These are phyloP conservation scores for Trypanosoma platydactyli DNA, from an alignment of 208 protist genomes.

Conservation along the genomic window DNA sequence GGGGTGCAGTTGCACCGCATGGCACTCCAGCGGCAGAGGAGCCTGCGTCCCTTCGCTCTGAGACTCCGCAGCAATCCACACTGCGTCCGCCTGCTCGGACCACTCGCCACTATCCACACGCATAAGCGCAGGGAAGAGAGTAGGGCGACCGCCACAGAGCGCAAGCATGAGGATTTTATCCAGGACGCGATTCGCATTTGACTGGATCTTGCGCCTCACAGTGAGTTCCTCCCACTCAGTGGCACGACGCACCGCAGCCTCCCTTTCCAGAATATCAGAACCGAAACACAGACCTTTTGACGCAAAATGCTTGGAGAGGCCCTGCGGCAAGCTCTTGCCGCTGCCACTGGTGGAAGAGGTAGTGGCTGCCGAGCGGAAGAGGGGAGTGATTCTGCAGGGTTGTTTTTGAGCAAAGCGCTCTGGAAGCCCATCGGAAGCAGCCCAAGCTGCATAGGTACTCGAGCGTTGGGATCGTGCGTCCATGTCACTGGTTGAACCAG, in stretches of 20 bases:
- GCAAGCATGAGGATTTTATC: slow-evolving; percentile 22
- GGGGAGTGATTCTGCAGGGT: neutral
- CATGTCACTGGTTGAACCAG: neutral
- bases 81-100: neutral
- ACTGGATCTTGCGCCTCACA: slow-evolving; percentile 5
- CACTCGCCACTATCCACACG: neutral
- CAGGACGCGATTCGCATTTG: neutral
- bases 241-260: neutral
- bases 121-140: neutral
- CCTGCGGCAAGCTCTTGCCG: too few relatives aligned
- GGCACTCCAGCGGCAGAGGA: neutral
- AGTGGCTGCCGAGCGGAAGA: too few relatives aligned
- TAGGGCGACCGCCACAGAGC: neutral
- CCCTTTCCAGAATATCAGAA: neutral
- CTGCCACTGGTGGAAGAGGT: too few relatives aligned
- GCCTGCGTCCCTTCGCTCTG: neutral
- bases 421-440: neutral
- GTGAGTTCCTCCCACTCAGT: slow-evolving; percentile 3
- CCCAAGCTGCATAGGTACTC: neutral
- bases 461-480: neutral
- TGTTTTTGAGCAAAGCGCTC: neutral
- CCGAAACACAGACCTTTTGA: neutral
- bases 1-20: too few relatives aligned
- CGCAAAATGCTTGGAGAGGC: too few relatives aligned
- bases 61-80: neutral